These are phyloP conservation scores for Hyaloscypha variabilis DNA, from an alignment of 495 filamentous ascomycete species.

Conservation along the genomic window DNA sequence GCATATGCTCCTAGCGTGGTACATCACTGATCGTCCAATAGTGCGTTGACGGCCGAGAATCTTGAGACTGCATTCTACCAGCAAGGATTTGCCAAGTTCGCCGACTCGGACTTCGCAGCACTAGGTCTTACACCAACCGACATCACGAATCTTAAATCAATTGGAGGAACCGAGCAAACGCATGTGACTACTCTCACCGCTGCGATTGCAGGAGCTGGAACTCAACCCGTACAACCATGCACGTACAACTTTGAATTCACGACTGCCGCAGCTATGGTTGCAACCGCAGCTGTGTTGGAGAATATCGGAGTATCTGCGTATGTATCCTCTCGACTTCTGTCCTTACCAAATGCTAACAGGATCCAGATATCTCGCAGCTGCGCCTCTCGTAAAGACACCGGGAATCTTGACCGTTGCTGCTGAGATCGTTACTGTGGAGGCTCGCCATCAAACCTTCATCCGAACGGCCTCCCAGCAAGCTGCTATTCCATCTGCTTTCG, in stretches of 20 bases:
- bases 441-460: slow-evolving; percentile 61
- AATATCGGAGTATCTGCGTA: slow-evolving; percentile 61
- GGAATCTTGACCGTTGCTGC: slow-evolving; percentile 61
- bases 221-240: slow-evolving; percentile 52
- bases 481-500: slow-evolving; percentile 60
- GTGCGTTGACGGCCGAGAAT: slow-evolving; percentile 49
- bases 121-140: slow-evolving; percentile 53
- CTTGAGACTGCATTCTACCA: slow-evolving; percentile 56
- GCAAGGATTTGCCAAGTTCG: slow-evolving; percentile 59
- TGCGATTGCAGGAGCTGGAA: slow-evolving; percentile 51
- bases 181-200: slow-evolving; percentile 60
- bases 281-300: slow-evolving; percentile 57
- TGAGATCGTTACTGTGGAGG: slow-evolving; percentile 63
- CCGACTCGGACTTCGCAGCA: slow-evolving; percentile 48
- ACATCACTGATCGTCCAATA: background rate
- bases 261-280: slow-evolving; percentile 51
- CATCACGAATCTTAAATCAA: slow-evolving; percentile 53
- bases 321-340: slow-evolving; percentile 19
- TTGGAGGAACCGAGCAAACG: slow-evolving; percentile 56
- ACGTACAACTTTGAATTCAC: slow-evolving; percentile 60
- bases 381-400: slow-evolving; percentile 54
- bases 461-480: slow-evolving; percentile 49
- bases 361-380: slow-evolving; percentile 56
- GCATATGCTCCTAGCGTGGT: background rate
- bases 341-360: background rate